Evolutionary conservation across 371 early-diverging fungal species (phyloP), one percentile per base, ranked within the genome.

Genomic region (Actinomortierella wolfii): DNA sequence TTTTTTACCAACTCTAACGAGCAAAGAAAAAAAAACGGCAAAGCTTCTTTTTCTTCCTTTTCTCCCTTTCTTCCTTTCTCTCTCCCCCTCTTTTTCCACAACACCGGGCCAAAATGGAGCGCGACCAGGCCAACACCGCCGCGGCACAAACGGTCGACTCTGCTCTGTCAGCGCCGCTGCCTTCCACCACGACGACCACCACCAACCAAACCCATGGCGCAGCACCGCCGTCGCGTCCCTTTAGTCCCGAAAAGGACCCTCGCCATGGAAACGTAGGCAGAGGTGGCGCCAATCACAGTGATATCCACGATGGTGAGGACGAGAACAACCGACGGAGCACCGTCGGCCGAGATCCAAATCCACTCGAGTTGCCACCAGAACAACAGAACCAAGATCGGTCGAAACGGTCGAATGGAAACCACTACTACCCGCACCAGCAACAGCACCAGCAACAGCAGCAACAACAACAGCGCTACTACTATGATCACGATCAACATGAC

Each of bases 381-480:
- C 34, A 34, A 11, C 34, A 34, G 34, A 11, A 6, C 34, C 34
- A 34, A 34, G 34, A 34, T 11, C 34, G 34, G 4, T 34, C 34
- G 34, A 34, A 34, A 34, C 34, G 34, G 34, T 34, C 34, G 34
- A 34, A 11, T 34, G 11, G 7, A 11, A 34, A 11, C 11, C 7
- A 4, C 34, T 25, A 4, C 34, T 34, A 21, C 15, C 24, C 44
- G 43, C 26, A 54, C 28, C 54, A 40, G 23, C 42, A 54, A n/a
- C 42, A 39, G 28, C 0, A 5, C 17, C 57, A 51, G 3, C 40
- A n/a, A 20, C 51, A 62, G 26, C 61, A 60, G 41, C 43, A 58
- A 8, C 54, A 42, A 46, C 64, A 17, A 56, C 64, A 41, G 57
- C 65, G 51, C 54, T 55, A 41, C 61, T 56, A 21, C 51, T 65